Percentiles rank a stretch among this genome's conserved stretches.
Conservation (phyloP, 768 basidiomycete genomes). For the Boletus vinaceobasis region DNA sequence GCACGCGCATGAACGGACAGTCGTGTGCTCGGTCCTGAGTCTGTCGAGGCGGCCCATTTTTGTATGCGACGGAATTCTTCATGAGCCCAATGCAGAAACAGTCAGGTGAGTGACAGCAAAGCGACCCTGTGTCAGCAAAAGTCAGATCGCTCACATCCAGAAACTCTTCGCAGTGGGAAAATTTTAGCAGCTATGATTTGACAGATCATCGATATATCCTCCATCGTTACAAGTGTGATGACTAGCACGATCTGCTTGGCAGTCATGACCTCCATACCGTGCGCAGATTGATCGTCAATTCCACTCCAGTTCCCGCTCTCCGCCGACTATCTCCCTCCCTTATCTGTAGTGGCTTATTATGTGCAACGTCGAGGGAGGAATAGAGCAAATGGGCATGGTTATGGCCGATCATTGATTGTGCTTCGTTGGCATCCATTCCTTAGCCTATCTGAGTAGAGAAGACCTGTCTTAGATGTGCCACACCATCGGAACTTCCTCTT, state of each 20-base stretch:
- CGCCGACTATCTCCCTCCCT: background rate
- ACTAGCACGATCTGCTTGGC: background rate
- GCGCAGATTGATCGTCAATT: background rate
- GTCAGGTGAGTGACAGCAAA: background rate
- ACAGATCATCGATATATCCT: background rate
- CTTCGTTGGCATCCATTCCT: background rate
- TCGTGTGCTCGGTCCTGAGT: background rate
- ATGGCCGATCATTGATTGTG: slow-evolving; percentile 1
- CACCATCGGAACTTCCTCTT: slow-evolving; percentile 5
- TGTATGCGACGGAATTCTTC: background rate
- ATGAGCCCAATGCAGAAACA: background rate
- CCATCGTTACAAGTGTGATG: background rate
- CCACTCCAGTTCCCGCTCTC: background rate
- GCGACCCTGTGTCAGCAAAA: background rate
- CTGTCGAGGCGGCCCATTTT: background rate
- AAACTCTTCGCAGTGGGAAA: background rate
- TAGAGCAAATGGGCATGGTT: background rate
- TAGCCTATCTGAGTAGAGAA: slow-evolving; percentile 1
- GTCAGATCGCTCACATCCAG: background rate
- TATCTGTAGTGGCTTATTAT: background rate
- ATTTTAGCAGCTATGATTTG: background rate
- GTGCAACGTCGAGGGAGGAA: background rate
- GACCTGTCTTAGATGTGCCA: background rate
- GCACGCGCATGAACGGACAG: background rate
- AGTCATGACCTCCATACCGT: background rate